Evolutionary conservation across 2,329 filamentous ascomycete genomes (phyloP).

Genomic region (Penicillium sp.): DNA sequence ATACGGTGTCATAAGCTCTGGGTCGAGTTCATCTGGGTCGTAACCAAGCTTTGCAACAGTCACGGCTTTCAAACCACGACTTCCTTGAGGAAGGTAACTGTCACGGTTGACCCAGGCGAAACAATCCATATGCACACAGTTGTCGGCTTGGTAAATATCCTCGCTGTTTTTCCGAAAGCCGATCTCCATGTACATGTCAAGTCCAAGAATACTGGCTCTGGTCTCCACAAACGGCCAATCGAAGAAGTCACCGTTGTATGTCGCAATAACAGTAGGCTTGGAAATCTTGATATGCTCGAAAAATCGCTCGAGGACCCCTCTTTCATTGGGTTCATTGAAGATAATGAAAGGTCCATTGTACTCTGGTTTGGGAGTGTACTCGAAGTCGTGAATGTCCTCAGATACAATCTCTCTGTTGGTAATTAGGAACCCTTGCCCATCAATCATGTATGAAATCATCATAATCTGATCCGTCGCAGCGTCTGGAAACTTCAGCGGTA

Average conservation of each 20-base stretch:
- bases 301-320: slow-evolving; percentile 76
- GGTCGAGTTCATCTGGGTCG: slow-evolving; percentile 93
- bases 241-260: slow-evolving; percentile 99
- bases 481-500: slow-evolving; percentile 93
- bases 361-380: slow-evolving; percentile 94
- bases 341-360: slow-evolving; percentile 94
- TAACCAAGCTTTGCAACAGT: slow-evolving; percentile 97
- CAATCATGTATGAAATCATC: slow-evolving; percentile 99
- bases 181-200: slow-evolving; percentile 98
- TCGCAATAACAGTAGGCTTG: slow-evolving; percentile 89
- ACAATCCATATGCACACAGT: slow-evolving; percentile 97
- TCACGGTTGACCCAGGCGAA: slow-evolving; percentile 99
- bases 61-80: slow-evolving; percentile 91
- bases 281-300: slow-evolving; percentile 94
- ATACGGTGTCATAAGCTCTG: slow-evolving; percentile 87
- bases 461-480: slow-evolving; percentile 91
- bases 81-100: slow-evolving; percentile 93
- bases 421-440: slow-evolving; percentile 93
- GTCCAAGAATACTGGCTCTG: slow-evolving; percentile 82
- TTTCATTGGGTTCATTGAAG: slow-evolving; percentile 95
- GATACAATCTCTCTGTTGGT: slow-evolving; percentile 97
- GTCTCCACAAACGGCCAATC: slow-evolving; percentile 99
- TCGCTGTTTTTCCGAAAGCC: slow-evolving; percentile 92
- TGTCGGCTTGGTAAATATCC: slow-evolving; percentile 90
- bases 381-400: slow-evolving; percentile 93